Base-by-base conservation (phyloP, 129 eudicot genomes). In the Tanacetum coccineum region DNA sequence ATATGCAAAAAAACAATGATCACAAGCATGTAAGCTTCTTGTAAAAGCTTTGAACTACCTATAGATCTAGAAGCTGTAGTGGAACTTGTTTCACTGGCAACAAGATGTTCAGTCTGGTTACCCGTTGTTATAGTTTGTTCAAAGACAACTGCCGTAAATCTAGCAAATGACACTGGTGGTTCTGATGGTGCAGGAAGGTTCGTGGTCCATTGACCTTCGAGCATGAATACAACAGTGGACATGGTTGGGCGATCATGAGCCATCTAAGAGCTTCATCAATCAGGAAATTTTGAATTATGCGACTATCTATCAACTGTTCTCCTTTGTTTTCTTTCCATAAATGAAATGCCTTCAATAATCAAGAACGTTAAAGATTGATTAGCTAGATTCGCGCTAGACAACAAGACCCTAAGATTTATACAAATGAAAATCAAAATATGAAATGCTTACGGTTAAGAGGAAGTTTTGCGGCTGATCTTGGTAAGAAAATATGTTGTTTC, bases 191-290 rank as follows among this genome's bases (percentile, higher is more conserved):
- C 17, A 0, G 75, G 66, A 62, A 76, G 70, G 62, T 57, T 75
- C 12, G 66, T 7, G n/a, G 71, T 40, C 80, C 80, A 51, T 68
- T 75, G 70, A 30, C 78, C 74, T 46, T 71, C 77, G 1, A 80
- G 79, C 81, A 76, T 71, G 26, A 61, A 52, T 18, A 71, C 75
- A n/a, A 76, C 81, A 0, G 74, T 39, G 45, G 73, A 60, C 81
- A 80, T 80, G 22, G 81, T 75, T 14, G 84, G 84, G 20, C 84
- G 76, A 10, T 62, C 70, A 12, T 56, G 39, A 5, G 81, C 74
- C 81, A 67, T 74, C 56, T 74, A 10, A 72, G 60, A 59, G 49
- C 70, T 25, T 72, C 78, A 0, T n/a, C 58, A 4, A 14, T 15
- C 0, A 9, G 10, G 44, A 48, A 14, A 15, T 45, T 21, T 13